Percentiles rank a stretch among this genome's conserved stretches.
These are phyloP conservation scores for Saccharomycopsis crataegensis DNA, from an alignment of 1,139 yeast species.

Conservation along the genomic window DNA sequence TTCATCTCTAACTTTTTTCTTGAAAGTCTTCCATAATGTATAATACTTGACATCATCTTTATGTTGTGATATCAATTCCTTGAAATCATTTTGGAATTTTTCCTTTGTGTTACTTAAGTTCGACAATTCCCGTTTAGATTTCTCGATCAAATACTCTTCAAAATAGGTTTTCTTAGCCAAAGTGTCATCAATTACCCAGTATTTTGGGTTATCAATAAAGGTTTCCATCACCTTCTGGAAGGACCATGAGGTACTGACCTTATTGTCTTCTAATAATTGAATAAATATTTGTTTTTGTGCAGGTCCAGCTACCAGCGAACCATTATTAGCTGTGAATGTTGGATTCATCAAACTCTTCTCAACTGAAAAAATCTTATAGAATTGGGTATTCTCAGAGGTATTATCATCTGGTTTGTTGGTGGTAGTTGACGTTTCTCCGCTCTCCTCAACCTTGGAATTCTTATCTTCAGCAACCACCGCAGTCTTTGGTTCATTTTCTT, in stretches of 20 bases:
- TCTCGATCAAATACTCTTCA: conserved; percentile 53
- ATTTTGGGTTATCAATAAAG: conserved; percentile 51
- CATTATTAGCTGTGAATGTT: conserved; percentile 1
- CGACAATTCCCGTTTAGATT: conserved; percentile 46
- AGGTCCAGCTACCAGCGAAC: conserved; percentile 19
- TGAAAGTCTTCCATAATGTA: conserved; percentile 62
- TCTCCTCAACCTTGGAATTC: not conserved
- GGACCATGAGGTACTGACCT: conserved; percentile 71
- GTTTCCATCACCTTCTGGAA: conserved; percentile 61
- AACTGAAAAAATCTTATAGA: conserved; percentile 1
- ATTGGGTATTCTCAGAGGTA: not conserved
- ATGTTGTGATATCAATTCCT: conserved; percentile 37
- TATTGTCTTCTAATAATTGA: conserved; percentile 42
- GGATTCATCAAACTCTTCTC: not conserved
- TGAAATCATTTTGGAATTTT: conserved; percentile 48
- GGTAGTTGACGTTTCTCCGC: not conserved
- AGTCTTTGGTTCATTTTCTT: conserved; percentile 14
- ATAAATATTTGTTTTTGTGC: conserved; percentile 30
- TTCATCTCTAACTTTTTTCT: conserved; percentile 48
- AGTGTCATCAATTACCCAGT: conserved; percentile 65
- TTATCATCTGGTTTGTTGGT: not conserved
- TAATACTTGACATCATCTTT: conserved; percentile 39
- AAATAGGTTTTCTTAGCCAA: conserved; percentile 52
- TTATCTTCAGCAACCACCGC: not conserved
- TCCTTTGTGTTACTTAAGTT: conserved; percentile 47